Base-by-base conservation (phyloP, 768 basidiomycete genomes). In the Hypsizygus marmoreus region DNA sequence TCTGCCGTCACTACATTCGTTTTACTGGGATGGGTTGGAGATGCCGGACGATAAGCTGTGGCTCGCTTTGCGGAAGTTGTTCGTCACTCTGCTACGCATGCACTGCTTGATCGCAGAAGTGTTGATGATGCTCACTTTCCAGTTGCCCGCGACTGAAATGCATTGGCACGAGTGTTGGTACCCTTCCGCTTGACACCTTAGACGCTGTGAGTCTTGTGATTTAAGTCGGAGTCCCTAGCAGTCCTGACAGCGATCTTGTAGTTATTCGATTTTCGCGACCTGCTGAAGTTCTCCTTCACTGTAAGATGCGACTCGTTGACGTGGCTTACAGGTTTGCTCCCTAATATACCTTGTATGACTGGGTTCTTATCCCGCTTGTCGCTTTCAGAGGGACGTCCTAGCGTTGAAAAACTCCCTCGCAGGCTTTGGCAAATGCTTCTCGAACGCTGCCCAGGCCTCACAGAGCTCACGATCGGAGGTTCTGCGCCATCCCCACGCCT, bases 401-500 rank as follows among this genome's bases (percentile, higher is more conserved):
- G 53, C 31, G 50, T 57, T 20, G 69, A 71, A 56, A 70, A 64
- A 52, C 61, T 72, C 24, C 71, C 71, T 6, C 53, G 63, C 32
- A 53, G 64, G 40, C 61, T 66, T 30, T 72, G 71, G 71, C 65
- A 63, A 36, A 72, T 72, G 71, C 59, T 72, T 23, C 54, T 72
- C 19, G 69, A 72, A 42, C 60, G 65, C 31, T 65, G 62, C 38
- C 69, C 71, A 6, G 57, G 63, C 43, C 63, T 72, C n/a, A 66
- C 68, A 49, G 65, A 67, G 36, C 54, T 72, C n/a, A 57, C 60
- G 3, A 60, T 72, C 22, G 64, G 60, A 5, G 66, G 67, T 36
- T 52, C 59, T 35, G 64, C 67, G 13, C 71, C 71, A n/a, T 67
- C 66, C 30, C 69, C 69, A 2, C 61, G 71, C 34, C 58, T 67